These are phyloP conservation scores for Fraxinus excelsior DNA, from an alignment of 257 asterid species.

Conservation along the genomic window DNA sequence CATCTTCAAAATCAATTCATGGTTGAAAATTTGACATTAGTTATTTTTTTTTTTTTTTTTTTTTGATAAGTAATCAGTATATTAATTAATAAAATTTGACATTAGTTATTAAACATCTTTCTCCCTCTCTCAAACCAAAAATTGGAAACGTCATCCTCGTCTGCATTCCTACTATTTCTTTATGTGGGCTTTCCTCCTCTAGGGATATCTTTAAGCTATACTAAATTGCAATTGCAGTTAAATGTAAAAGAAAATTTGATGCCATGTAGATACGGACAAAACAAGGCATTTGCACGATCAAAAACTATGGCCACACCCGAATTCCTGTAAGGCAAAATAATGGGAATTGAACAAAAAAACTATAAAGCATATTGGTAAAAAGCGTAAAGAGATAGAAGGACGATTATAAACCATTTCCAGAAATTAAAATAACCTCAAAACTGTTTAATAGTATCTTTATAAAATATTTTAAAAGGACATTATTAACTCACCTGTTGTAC, in stretches of 20 bases:
- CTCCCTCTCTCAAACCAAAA: background rate
- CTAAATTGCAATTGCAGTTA: background rate
- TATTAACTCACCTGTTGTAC: slow-evolving; percentile 58
- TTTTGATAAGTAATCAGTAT: no score
- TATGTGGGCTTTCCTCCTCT: background rate
- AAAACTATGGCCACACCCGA: background rate
- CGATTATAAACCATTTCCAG: background rate
- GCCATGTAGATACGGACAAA: background rate
- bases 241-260: background rate
- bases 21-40: no score
- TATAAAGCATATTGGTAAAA: background rate
- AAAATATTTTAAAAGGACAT: slow-evolving; percentile 1
- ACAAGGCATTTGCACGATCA: background rate
- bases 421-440: background rate
- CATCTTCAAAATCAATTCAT: background rate
- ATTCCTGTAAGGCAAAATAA: background rate
- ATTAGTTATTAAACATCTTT: background rate
- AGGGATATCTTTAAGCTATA: background rate
- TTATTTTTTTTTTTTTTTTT: no score
- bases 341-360: background rate
- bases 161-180: background rate
- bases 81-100: background rate
- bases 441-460: background rate
- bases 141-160: background rate
- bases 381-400: background rate